Evolutionary conservation across 257 asterid species (phyloP), one percentile per base, ranked within the genome.

Genomic region (Capsicum chinense): DNA sequence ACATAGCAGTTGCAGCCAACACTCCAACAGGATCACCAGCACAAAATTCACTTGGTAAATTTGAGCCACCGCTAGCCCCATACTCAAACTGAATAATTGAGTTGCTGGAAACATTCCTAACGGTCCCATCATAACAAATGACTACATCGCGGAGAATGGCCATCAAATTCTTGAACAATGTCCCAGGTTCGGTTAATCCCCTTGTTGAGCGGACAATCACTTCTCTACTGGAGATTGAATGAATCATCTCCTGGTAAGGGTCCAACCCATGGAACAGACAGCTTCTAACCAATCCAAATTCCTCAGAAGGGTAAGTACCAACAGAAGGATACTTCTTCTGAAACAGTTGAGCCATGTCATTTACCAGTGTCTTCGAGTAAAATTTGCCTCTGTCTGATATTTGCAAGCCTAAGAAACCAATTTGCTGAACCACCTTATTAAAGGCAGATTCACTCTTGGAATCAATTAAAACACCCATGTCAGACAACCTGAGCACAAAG

Each of bases 21-120:
- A 97, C 99, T 82, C 99, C 99, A 78, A 97, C 98, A 64, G 98
- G 99, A 73, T 97, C 99, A 79, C 99, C 98, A 85, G 99, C 97
- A 83, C 96, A 92, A 87, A 93, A 97, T 87, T 95, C 97, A 88
- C 89, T 92, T 21, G 44, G 90, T 84, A 78, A 86, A 82, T 85
- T 37, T 19, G 87, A 90, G 52, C 89, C 92, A 89, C 84, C 84
- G 80, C 89, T 90, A 59, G 90, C 89, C 66, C 98, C 98, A 85
- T 97, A 97, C 87, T 93, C 97, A 83, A 97, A 95, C 71, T 97
- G 98, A 78, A 97, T 89, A 21, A 97, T 88, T 0, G 97, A 93
- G 83, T 93, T 95, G 88, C 98, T 92, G 86, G 98, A 92, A 84
- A 89, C 88, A 50, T 97, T 97, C 87, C 98, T 88, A 63, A 97